Conservation (phyloP, 257 asterid genomes). For the Coffea canephora region DNA sequence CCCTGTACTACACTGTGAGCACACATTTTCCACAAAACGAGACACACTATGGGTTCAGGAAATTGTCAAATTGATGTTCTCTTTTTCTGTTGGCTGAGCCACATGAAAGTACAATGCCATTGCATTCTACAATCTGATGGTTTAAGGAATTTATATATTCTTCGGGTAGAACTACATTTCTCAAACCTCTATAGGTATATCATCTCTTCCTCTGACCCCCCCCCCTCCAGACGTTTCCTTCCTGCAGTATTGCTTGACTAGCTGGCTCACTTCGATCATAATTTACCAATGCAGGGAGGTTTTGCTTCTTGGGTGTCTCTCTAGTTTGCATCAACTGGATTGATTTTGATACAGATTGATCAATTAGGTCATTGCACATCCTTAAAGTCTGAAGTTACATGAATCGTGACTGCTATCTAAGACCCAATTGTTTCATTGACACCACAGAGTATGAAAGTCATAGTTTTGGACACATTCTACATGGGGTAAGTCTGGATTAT, state of each 20-base stretch:
- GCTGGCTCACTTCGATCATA: not conserved
- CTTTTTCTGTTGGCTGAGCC: no score
- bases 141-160: not conserved
- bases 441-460: not conserved
- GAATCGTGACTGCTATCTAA: not conserved
- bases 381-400: not conserved
- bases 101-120: not conserved
- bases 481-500: not conserved
- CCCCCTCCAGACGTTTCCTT: not conserved
- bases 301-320: not conserved
- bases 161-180: not conserved
- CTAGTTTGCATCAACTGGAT: not conserved
- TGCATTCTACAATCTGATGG: not conserved
- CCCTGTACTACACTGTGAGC: no score
- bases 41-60: no score
- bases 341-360: not conserved
- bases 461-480: not conserved
- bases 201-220: not conserved
- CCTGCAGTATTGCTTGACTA: not conserved
- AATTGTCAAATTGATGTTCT: no score
- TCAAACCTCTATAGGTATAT: not conserved
- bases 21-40: no score
- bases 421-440: not conserved
- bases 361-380: not conserved
- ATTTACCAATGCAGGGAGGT: not conserved